A percentile compares a stretch with the other conserved stretches of the same genome.
phyloP scores from a whole-genome alignment of 257 asterid genomes.

The Agastache rugosa region DNA sequence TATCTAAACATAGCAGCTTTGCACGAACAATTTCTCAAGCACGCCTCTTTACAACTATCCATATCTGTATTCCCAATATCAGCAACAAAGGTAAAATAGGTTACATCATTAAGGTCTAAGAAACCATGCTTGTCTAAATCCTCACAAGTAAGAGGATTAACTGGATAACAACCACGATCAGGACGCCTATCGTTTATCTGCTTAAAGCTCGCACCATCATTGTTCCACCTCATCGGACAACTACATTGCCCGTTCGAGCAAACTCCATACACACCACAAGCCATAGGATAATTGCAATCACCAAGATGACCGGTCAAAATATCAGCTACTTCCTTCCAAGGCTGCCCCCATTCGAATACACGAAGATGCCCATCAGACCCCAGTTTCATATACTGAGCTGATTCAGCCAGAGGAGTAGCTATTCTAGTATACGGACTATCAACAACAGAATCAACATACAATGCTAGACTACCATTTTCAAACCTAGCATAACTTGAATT shows the following conservation, averaged over 20 bases:
- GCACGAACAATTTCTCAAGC: constrained; percentile 52
- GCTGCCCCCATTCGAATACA: constrained; percentile 41
- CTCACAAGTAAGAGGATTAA: constrained; percentile 38
- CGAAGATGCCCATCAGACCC: constrained; percentile 54
- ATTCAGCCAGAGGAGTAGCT: constrained; percentile 21
- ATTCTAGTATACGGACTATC: background rate
- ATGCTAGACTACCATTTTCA: constrained; percentile 47
- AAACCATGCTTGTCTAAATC: constrained; percentile 34
- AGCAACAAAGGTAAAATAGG: constrained; percentile 39
- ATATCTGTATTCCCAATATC: constrained; percentile 25
- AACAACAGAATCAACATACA: constrained; percentile 29
- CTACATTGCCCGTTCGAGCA: constrained; percentile 51
- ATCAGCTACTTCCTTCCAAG: constrained; percentile 47
- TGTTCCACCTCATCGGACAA: constrained; percentile 39
- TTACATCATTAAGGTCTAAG: constrained; percentile 41
- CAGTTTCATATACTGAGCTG: constrained; percentile 50
- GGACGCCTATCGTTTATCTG: constrained; percentile 38
- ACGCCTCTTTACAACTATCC: constrained; percentile 45
- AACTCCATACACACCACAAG: constrained; percentile 50
- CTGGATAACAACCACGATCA: constrained; percentile 49
- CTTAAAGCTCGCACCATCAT: constrained; percentile 31
- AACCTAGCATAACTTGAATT: constrained; percentile 42
- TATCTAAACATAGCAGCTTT: constrained; percentile 49
- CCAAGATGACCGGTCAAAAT: constrained; percentile 35
- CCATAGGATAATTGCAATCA: constrained; percentile 39